Conservation (phyloP, 768 basidiomycete genomes). For the Termitomyces sp. region DNA sequence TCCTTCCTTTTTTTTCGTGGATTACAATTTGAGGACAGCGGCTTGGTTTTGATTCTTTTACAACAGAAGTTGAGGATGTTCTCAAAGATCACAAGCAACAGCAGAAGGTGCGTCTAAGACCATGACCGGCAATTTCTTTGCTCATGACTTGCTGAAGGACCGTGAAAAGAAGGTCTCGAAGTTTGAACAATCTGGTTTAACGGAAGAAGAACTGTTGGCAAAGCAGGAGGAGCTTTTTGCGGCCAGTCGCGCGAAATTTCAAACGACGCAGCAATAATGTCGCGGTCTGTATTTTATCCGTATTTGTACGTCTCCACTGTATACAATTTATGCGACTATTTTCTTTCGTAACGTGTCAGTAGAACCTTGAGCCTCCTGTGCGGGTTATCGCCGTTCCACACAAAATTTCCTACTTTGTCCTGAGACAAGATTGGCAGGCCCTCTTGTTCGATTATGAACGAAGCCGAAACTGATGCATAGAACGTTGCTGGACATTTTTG, state of each 20-base stretch:
- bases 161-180: conserved; percentile 91
- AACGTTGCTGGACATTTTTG: conserved; percentile 45
- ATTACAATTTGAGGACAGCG: conserved; percentile 40
- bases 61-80: conserved; percentile 85
- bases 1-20: conserved; percentile 1
- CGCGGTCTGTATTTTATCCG: conserved; percentile 15
- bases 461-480: conserved; percentile 79
- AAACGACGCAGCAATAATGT: conserved; percentile 50
- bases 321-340: conserved; percentile 29
- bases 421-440: conserved; percentile 57
- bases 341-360: conserved; percentile 32
- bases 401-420: conserved; percentile 21
- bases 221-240: conserved; percentile 92
- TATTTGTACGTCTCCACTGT: conserved; percentile 22
- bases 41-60: conserved; percentile 90
- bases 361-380: conserved; percentile 49
- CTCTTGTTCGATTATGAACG: conserved; percentile 76
- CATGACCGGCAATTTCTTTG: not conserved
- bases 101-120: conserved; percentile 61
- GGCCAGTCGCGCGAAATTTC: conserved; percentile 78
- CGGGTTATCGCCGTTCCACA: conserved; percentile 75
- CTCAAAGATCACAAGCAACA: conserved; percentile 96
- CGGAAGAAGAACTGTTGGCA: conserved; percentile 83
- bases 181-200: conserved; percentile 81
- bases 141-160: conserved; percentile 42